These are phyloP conservation scores for Aspergillus wentii DNA, from an alignment of 495 filamentous ascomycete species.

Conservation along the genomic window DNA sequence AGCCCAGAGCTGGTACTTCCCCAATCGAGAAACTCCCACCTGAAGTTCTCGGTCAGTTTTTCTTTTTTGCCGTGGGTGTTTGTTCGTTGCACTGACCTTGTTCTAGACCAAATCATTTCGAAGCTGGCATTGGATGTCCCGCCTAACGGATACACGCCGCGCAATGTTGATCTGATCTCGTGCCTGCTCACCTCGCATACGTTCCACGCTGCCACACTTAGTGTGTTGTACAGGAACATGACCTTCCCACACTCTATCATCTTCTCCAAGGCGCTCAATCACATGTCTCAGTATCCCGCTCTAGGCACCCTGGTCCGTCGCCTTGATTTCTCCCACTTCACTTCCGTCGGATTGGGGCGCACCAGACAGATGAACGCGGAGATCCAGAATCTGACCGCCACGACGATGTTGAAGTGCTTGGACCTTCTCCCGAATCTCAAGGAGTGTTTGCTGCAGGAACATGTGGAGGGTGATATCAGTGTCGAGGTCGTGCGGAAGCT, in stretches of 20 bases:
- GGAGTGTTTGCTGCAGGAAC: conserved; percentile 80
- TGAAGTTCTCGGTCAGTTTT: conserved; percentile 65
- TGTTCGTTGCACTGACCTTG: conserved; percentile 13
- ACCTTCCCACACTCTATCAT: conserved; percentile 83
- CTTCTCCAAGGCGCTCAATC: conserved; percentile 78
- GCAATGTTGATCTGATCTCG: conserved; percentile 78
- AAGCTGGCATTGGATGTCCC: conserved; percentile 71
- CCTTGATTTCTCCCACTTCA: conserved; percentile 86
- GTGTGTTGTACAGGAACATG: conserved; percentile 75
- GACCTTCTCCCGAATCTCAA: conserved; percentile 70
- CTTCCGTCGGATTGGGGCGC: conserved; percentile 73
- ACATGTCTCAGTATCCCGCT: conserved; percentile 61
- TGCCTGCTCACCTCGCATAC: conserved; percentile 72
- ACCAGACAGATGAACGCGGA: conserved; percentile 75
- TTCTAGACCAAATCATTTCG: conserved; percentile 68
- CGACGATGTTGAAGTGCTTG: conserved; percentile 70
- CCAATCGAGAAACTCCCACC: conserved; percentile 63
- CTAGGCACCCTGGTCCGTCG: conserved; percentile 76
- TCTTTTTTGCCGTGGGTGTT: conserved; percentile 1
- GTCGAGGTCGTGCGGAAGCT: conserved; percentile 65
- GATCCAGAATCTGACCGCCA: conserved; percentile 75
- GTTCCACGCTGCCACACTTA: conserved; percentile 70
- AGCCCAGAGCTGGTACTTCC: conserved; percentile 25
- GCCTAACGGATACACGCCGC: conserved; percentile 69
- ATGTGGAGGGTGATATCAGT: conserved; percentile 74